phyloP scores from a whole-genome alignment of 2,329 filamentous ascomycete genomes.

The Monosporascus sp. region DNA sequence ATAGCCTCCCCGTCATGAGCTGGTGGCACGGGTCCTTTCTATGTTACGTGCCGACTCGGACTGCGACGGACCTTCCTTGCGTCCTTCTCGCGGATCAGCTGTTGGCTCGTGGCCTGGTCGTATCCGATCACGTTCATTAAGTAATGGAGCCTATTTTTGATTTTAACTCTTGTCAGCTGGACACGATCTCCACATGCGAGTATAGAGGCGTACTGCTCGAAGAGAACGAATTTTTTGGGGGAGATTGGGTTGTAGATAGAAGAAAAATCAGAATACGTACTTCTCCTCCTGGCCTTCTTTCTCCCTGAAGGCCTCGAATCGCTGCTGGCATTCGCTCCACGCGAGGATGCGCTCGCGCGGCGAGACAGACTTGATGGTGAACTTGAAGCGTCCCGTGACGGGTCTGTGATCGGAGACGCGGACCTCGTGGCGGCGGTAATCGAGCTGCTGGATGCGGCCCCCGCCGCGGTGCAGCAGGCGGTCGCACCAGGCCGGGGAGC shows the following conservation, averaged over 20 bases:
- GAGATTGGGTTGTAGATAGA: not conserved
- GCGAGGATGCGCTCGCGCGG: conserved; percentile 57
- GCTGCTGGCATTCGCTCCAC: conserved; percentile 69
- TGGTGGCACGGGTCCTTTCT: conserved; percentile 2
- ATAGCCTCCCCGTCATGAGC: not conserved
- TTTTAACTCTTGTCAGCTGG: conserved; percentile 3
- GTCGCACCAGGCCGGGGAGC: conserved; percentile 95
- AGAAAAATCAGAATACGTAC: conserved; percentile 47
- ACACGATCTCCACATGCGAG: not conserved
- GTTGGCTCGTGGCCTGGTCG: conserved; percentile 45
- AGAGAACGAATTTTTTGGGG: not conserved
- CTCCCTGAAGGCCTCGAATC: conserved; percentile 67
- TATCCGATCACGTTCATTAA: conserved; percentile 49
- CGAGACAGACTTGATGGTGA: conserved; percentile 79
- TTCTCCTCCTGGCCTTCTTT: conserved; percentile 67
- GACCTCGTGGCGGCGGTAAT: conserved; percentile 86
- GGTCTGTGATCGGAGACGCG: conserved; percentile 88
- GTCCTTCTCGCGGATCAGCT: conserved; percentile 37
- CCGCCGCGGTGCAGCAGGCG: conserved; percentile 79
- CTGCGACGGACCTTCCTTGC: conserved; percentile 13
- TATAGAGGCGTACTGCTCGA: not conserved
- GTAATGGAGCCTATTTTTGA: conserved; percentile 41
- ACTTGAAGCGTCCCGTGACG: conserved; percentile 77
- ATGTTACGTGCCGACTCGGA: conserved; percentile 13
- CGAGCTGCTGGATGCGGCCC: conserved; percentile 77